Evolutionary conservation across 164 flowering plant genomes (phyloP).

Genomic region (Houttuynia cordata): DNA sequence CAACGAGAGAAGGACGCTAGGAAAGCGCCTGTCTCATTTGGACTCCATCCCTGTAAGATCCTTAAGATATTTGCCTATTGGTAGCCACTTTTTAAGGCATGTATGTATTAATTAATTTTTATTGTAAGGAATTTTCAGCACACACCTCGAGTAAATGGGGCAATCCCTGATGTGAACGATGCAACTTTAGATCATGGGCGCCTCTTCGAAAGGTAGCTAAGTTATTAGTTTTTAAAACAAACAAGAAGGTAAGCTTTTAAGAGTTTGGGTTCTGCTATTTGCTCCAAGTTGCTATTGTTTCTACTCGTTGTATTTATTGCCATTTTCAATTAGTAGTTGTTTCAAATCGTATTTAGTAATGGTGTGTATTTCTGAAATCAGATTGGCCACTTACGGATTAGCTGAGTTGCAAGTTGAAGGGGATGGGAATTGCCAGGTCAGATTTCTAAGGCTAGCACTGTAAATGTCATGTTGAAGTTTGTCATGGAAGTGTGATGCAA

Average conservation of each 20-base stretch:
- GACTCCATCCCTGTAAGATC: slow-evolving; percentile 27
- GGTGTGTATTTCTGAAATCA: slow-evolving; percentile 14
- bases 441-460: too few relatives aligned
- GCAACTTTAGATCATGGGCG: slow-evolving; percentile 75
- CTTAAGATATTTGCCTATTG: background rate
- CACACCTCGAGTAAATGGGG: slow-evolving; percentile 71
- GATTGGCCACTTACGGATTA: slow-evolving; percentile 70
- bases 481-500: too few relatives aligned
- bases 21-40: slow-evolving; percentile 26
- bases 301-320: background rate
- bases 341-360: background rate
- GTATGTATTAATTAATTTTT: background rate
- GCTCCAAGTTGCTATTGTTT: background rate
- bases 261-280: background rate
- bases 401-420: slow-evolving; percentile 85
- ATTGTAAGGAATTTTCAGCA: slow-evolving; percentile 41
- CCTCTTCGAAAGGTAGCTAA: slow-evolving; percentile 48
- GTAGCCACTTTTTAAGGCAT: background rate
- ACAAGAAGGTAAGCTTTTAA: background rate
- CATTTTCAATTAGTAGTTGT: background rate
- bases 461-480: too few relatives aligned
- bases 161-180: slow-evolving; percentile 71
- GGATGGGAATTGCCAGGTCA: slow-evolving; percentile 96
- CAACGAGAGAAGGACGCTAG: slow-evolving; percentile 15
- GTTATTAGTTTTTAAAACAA: background rate